Evolutionary conservation across 2,329 filamentous ascomycete species (phyloP).

Genomic region (Clarireedia paspali): DNA sequence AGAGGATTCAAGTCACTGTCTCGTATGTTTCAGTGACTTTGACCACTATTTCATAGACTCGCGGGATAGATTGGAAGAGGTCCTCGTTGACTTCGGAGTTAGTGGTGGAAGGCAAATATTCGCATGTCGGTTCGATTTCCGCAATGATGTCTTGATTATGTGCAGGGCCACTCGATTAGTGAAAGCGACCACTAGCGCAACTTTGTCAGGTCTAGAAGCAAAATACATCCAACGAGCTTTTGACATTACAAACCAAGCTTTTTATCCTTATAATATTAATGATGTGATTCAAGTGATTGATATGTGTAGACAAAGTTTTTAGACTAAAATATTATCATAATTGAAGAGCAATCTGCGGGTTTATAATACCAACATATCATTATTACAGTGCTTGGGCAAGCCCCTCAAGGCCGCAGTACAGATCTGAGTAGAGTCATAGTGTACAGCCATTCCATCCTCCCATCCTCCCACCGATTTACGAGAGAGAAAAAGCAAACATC

Average conservation of each 20-base stretch:
- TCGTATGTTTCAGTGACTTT: slow-evolving; percentile 14
- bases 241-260: no score
- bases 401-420: neutral
- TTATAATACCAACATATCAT: neutral
- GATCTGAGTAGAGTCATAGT: slow-evolving; percentile 2
- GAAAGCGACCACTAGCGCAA: slow-evolving; percentile 5
- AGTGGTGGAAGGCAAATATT: slow-evolving; percentile 8
- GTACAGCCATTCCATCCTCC: neutral
- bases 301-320: no score
- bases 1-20: slow-evolving; percentile 14
- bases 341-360: neutral
- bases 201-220: neutral
- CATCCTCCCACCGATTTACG: no score
- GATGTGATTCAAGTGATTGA: no score
- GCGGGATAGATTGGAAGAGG: neutral
- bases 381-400: neutral
- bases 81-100: slow-evolving; percentile 1
- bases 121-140: neutral
- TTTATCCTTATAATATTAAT: no score
- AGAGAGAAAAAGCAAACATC: neutral
- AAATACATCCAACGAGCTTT: neutral
- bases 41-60: slow-evolving; percentile 17
- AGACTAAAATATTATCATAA: neutral
- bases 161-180: slow-evolving; percentile 1
- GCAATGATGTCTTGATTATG: slow-evolving; percentile 1